Evolutionary conservation across 2,329 filamentous ascomycete species (phyloP), one percentile per base, ranked within the genome.

Genomic region (Westerdykella ornata): DNA sequence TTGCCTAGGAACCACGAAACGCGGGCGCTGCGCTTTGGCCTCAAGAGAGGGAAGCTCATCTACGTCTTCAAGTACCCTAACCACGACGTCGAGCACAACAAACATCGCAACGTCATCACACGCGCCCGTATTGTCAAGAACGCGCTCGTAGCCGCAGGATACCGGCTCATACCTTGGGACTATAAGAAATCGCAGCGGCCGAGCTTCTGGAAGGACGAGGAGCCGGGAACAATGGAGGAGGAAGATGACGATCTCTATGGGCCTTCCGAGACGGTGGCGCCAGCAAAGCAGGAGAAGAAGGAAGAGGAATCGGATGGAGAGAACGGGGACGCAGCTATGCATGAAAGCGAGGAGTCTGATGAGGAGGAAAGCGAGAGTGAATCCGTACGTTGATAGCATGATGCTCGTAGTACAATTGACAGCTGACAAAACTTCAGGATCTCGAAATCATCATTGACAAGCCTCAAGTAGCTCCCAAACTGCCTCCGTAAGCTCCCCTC

Each of bases 181-280:
- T 53, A 51, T 46, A 55, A 55, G 41, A 53, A 53, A 41, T 43
- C 44, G 43, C 38, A 52, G 42, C 52, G 48, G 44, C 52, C 49
- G 32, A 48, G 38, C 18, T 55, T 55, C 46, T 53, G 49, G 51
- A n/a, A n/a, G n/a, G 46, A 46, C 22, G 38, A 45, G 20, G 16
- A 15, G 45, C 26, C n/a, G 16, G 18, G 14, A 19, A 46, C 41
- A 29, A 74, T 74, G 72, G 71, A 73, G 31, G 72, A 74, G 46
- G 72, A 74, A 47, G 72, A 75, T 44, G 72, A 74, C 48, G 72
- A 74, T 59, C 69, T 75, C 48, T 75, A 75, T 56, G 66, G 64
- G 37, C 59, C 63, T 41, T 54, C 57, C n/a, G 59, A 65, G 43
- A 49, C 52, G 11, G 43, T 45, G 6, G 35, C 39, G 31, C 38